Evolutionary conservation across 495 filamentous ascomycete species (phyloP), one percentile per base, ranked within the genome.

Genomic region (Penicillium cosmopolitanum): DNA sequence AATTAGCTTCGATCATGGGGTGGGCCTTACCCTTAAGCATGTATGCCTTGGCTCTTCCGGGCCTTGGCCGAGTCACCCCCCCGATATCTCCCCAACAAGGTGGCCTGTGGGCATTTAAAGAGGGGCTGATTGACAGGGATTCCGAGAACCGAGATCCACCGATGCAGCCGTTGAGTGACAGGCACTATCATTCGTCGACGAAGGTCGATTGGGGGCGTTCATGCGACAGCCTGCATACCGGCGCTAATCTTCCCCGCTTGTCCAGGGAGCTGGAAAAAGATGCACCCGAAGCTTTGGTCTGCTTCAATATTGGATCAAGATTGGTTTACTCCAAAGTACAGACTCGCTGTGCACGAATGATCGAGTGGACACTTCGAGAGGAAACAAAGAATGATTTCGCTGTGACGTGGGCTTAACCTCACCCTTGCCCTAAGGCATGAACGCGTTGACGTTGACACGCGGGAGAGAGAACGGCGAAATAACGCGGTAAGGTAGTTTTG

Each of bases 331-430:
- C 15, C 12, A n/a, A 38, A n/a, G 11, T 15, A 3, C 1, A 4
- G 5, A 38, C 3, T n/a, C 36, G 4, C 36, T n/a, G 4, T 3
- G 3, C 36, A 4, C 15, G 12, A 38, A 38, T 38, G n/a, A 0
- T 0, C 11, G 36, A 13, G 36, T 13, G 42, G 42, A 5, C 9
- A 19, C 8, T 44, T 16, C 16, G n/a, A 16, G n/a, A 4, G 42
- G 42, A 31, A 31, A 25, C 21, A 48, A 48, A 28, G 46, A 28
- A 48, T 48, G 43, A 46, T 48, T 48, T 48, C 46, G 46, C 18
- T 10, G 5, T 48, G 46, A 48, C 46, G 46, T 48, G 46, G 46
- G 21, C 46, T 48, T 15, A 23, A 48, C 46, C 46, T 48, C 46
- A 48, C 46, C 15, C 11, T 28, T 5, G 15, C 5, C 36, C 36